A percentile compares a stretch with the other conserved stretches of the same genome.
Evolutionary conservation across 345 rosid genomes (phyloP).

Genomic region (Theobroma cacao): DNA sequence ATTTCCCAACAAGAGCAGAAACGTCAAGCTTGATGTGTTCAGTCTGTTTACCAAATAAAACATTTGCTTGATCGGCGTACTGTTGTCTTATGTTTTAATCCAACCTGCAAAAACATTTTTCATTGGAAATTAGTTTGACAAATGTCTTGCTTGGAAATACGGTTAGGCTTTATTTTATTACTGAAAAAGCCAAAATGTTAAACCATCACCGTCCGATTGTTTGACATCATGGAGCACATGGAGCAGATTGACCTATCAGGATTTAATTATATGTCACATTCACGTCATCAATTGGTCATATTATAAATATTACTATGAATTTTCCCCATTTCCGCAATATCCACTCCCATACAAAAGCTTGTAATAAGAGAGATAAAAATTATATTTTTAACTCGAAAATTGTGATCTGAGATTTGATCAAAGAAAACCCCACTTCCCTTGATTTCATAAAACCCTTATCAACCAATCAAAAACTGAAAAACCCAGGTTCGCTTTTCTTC

Average conservation of each 20-base stretch:
- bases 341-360: background rate
- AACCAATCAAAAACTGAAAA: slow-evolving; percentile 35
- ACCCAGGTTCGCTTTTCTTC: slow-evolving; percentile 28
- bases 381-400: slow-evolving; percentile 4
- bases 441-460: slow-evolving; percentile 28
- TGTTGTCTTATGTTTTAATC: background rate
- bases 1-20: no score
- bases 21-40: no score
- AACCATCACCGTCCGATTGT: slow-evolving; percentile 17
- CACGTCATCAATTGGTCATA: background rate
- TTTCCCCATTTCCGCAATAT: slow-evolving; percentile 1
- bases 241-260: background rate
- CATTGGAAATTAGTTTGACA: background rate
- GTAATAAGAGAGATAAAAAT: background rate
- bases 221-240: slow-evolving; percentile 14
- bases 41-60: no score
- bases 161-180: background rate
- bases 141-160: background rate
- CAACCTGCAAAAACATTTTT: background rate
- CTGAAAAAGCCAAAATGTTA: background rate
- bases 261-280: background rate
- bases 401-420: slow-evolving; percentile 20
- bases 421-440: slow-evolving; percentile 10
- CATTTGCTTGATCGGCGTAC: no score
- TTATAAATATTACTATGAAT: background rate